These are phyloP conservation scores for Fraxinus velutina DNA, from an alignment of 305 asterid genomes.

Conservation along the genomic window DNA sequence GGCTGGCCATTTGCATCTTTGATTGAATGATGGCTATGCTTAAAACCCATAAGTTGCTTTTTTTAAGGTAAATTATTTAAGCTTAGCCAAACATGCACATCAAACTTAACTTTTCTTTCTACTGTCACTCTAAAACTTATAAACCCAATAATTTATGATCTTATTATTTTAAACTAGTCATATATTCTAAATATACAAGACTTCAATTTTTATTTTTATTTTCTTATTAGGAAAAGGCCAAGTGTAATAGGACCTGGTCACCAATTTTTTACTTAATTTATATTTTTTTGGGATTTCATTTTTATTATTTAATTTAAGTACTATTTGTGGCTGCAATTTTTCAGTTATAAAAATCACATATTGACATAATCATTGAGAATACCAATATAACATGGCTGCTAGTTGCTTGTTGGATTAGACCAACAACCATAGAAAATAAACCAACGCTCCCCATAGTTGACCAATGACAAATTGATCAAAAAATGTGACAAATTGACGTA, in stretches of 20 bases:
- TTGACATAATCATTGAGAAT: too few species aligned
- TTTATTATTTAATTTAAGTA: not conserved
- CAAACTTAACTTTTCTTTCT: not conserved
- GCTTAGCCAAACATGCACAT: not conserved
- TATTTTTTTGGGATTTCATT: too few species aligned
- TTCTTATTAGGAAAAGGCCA: too few species aligned
- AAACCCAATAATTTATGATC: not conserved
- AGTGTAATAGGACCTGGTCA: too few species aligned
- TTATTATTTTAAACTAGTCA: not conserved
- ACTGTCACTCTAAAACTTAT: not conserved
- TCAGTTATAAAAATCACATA: not conserved
- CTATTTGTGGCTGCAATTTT: not conserved
- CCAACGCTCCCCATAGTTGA: not conserved
- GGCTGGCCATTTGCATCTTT: not conserved
- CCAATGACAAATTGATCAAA: not conserved
- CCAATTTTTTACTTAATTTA: too few species aligned
- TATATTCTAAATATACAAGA: too few species aligned
- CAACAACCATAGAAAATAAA: not conserved
- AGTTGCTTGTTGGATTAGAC: not conserved
- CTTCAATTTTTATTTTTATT: too few species aligned
- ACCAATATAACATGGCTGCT: too few species aligned
- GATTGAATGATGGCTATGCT: not conserved
- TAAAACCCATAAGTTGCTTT: not conserved
- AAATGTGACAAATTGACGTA: not conserved
- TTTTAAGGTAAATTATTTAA: not conserved